phyloP scores from a whole-genome alignment of 257 asterid genomes.

The Lantana camara region DNA sequence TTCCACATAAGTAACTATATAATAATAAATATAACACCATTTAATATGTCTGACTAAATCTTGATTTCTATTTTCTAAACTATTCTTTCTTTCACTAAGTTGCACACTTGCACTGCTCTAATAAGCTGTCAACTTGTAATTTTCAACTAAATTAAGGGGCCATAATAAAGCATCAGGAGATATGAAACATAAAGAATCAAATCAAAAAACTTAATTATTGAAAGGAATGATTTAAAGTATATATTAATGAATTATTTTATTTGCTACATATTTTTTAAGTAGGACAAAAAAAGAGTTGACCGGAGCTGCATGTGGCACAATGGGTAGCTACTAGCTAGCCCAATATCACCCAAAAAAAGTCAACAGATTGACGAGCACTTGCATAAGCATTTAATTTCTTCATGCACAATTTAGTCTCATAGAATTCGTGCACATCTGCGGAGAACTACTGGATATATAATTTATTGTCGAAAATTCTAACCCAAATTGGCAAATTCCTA shows the following conservation, averaged over 20 bases:
- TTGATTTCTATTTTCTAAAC: no score
- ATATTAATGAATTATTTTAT: not conserved
- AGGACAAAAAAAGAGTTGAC: constrained; percentile 6
- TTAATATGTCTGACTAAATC: no score
- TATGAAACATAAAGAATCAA: not conserved
- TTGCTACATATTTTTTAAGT: not conserved
- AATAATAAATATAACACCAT: no score
- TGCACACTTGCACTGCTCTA: no score
- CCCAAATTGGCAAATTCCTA: no score
- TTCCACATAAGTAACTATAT: no score
- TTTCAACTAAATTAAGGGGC: no score
- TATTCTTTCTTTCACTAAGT: no score
- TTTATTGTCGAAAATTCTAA: no score
- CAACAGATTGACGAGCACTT: not conserved
- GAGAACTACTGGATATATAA: not conserved
- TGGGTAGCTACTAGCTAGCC: not conserved
- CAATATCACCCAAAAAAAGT: not conserved
- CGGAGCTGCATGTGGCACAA: not conserved
- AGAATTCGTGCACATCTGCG: constrained; percentile 1
- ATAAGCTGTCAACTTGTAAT: no score
- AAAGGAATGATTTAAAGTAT: not conserved
- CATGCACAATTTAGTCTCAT: constrained; percentile 15
- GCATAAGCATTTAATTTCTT: constrained; percentile 12
- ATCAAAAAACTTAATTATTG: constrained; percentile 1
- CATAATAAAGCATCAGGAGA: not conserved